Evolutionary conservation across 2,329 filamentous ascomycete genomes (phyloP).

Genomic region (Trichophyton mentagrophytes): DNA sequence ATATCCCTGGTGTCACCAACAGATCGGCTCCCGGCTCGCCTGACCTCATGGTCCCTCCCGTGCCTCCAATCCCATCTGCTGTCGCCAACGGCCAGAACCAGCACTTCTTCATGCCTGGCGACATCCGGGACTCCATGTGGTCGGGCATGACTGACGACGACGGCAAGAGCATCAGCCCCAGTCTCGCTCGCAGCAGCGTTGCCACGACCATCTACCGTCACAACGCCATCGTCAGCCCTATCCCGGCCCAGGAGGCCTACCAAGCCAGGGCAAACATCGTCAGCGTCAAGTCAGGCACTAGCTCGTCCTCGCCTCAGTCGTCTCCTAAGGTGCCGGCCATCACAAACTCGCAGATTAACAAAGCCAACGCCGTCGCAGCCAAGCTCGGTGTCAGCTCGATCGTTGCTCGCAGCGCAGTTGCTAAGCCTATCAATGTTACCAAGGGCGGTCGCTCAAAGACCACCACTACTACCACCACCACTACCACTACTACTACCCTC

Average conservation of each 20-base stretch:
- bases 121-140: constrained; percentile 82
- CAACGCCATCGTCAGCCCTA: constrained; percentile 66
- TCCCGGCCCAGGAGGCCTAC: constrained; percentile 74
- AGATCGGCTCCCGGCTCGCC: constrained; percentile 74
- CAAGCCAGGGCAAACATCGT: constrained; percentile 84
- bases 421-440: constrained; percentile 35
- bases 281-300: constrained; percentile 65
- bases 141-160: constrained; percentile 55
- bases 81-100: constrained; percentile 41
- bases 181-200: constrained; percentile 48
- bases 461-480: too few species aligned
- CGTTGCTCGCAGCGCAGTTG: constrained; percentile 32
- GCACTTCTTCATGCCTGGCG: constrained; percentile 85
- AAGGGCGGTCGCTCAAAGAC: constrained; percentile 13
- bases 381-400: constrained; percentile 26
- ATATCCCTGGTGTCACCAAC: constrained; percentile 94
- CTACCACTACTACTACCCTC: constrained; percentile 10
- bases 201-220: constrained; percentile 91
- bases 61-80: constrained; percentile 71
- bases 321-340: constrained; percentile 63
- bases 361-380: constrained; percentile 24
- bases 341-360: constrained; percentile 38
- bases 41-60: constrained; percentile 70
- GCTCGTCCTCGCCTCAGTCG: constrained; percentile 36
- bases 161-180: constrained; percentile 39